phyloP scores from a whole-genome alignment of 176 grass and related monocot species.

The Sorghum bicolor region Sorghum_bicolor_NCBIv3 NC_012879.2:12323501-12324000 shows the following conservation, averaged over 20 bases:
- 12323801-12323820: not conserved
- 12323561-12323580: not conserved
- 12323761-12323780: not conserved
- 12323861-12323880: not conserved
- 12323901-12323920: not conserved
- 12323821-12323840: not conserved
- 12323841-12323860: not conserved
- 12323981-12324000: not conserved
- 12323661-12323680: not conserved
- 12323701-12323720: not conserved
- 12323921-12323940: not conserved
- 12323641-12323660: not conserved
- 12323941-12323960: not conserved
- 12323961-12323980: not conserved
- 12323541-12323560: not conserved
- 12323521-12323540: not conserved
- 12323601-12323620: not conserved
- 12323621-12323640: not conserved
- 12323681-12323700: not conserved
- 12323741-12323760: no score
- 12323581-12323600: not conserved
- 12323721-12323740: not conserved
- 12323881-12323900: not conserved
- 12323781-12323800: not conserved
- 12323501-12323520: slow-evolving; percentile 7